phyloP scores from a whole-genome alignment of 345 rosid species.

The Citrus glauca region DNA sequence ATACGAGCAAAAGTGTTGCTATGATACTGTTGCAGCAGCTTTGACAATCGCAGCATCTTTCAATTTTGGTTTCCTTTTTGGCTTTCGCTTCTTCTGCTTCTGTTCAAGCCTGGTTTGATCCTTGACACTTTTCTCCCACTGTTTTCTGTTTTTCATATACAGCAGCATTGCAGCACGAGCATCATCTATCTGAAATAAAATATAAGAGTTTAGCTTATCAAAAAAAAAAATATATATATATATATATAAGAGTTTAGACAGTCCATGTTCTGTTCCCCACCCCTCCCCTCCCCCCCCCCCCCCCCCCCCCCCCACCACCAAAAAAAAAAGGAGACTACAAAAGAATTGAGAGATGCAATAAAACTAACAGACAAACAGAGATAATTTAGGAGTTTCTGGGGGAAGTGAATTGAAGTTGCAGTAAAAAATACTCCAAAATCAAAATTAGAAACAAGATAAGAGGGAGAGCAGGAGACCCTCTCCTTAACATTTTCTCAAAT shows the following conservation, averaged over 20 bases:
- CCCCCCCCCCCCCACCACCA: too few species aligned
- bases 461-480: not conserved
- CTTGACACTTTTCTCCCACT: conserved; percentile 72
- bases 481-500: not conserved
- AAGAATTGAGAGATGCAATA: not conserved
- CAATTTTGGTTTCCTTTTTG: conserved; percentile 47
- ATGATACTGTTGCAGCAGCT: conserved; percentile 6
- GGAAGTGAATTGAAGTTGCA: not conserved
- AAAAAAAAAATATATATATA: too few species aligned
- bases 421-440: not conserved
- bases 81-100: conserved; percentile 70
- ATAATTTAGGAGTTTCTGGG: not conserved
- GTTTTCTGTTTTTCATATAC: conserved; percentile 57
- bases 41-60: conserved; percentile 9
- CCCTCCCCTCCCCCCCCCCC: too few species aligned
- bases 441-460: not conserved
- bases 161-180: conserved; percentile 93
- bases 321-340: not conserved
- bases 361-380: not conserved
- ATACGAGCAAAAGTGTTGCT: not conserved
- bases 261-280: not conserved
- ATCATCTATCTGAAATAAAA: conserved; percentile 59
- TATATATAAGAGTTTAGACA: not conserved
- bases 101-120: conserved; percentile 50
- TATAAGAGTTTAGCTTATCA: not conserved